Evolutionary conservation across 352 stramenopile genomes (phyloP).

Genomic region (Phytophthora chlamydospora): DNA sequence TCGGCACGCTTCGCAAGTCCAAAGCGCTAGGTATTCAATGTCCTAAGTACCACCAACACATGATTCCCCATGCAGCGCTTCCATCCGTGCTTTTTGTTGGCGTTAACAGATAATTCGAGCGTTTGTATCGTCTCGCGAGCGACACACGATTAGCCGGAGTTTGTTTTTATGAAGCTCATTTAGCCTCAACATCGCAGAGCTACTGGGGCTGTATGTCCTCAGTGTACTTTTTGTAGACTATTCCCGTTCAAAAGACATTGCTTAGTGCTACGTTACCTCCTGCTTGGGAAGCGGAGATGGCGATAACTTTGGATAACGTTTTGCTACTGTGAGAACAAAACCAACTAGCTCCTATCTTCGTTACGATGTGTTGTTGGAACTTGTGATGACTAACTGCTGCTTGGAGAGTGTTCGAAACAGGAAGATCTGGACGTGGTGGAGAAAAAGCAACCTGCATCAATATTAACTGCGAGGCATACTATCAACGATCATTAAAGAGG

Average conservation of each 20-base stretch:
- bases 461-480: neutral
- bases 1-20: neutral
- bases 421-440: neutral
- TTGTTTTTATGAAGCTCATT: slow-evolving; percentile 11
- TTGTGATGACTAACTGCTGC: neutral
- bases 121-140: neutral
- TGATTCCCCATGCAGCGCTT: neutral
- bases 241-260: slow-evolving; percentile 7
- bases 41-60: neutral
- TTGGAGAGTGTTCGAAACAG: neutral
- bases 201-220: slow-evolving; percentile 1
- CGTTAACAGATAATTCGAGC: neutral
- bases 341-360: neutral
- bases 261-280: slow-evolving; percentile 1
- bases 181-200: neutral
- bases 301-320: neutral
- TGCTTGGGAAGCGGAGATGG: slow-evolving; percentile 1
- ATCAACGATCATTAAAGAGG: too few relatives aligned
- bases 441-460: neutral
- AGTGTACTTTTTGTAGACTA: neutral
- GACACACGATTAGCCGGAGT: neutral
- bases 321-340: neutral
- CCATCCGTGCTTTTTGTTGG: neutral
- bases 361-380: neutral
- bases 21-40: neutral